Evolutionary conservation across 2,329 filamentous ascomycete genomes (phyloP).

Genomic region (Colletotrichum cereale): DNA sequence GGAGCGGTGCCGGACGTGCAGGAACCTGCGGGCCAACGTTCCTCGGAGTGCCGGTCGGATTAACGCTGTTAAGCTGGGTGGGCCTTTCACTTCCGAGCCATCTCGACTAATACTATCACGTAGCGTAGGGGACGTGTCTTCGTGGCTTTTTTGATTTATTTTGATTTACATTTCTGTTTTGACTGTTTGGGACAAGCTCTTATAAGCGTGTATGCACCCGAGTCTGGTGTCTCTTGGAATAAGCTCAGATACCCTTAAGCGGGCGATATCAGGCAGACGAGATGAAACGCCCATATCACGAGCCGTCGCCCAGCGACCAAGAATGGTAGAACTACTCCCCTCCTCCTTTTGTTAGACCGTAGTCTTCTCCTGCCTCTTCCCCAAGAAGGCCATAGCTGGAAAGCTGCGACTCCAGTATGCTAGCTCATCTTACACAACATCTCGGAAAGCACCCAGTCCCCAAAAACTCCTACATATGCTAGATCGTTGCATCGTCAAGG

Average conservation of each 20-base stretch:
- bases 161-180: conserved; percentile 1
- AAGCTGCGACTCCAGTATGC: conserved; percentile 4
- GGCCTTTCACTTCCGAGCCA: too few relatives aligned
- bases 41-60: not conserved
- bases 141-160: not conserved
- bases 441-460: conserved; percentile 18
- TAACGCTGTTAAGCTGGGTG: not conserved
- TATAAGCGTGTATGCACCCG: conserved; percentile 28
- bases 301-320: conserved; percentile 30
- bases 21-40: not conserved
- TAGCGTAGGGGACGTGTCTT: not conserved
- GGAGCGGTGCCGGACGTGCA: not conserved
- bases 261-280: not conserved
- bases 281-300: not conserved
- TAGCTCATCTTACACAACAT: conserved; percentile 29
- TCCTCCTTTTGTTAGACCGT: not conserved
- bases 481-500: conserved; percentile 34
- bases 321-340: conserved; percentile 3
- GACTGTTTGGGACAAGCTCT: conserved; percentile 17
- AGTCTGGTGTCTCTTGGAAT: conserved; percentile 8
- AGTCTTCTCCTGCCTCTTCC: not conserved
- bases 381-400: not conserved
- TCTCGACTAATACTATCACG: not conserved
- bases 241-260: conserved; percentile 3
- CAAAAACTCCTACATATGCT: conserved; percentile 34